phyloP scores from a whole-genome alignment of 2,329 filamentous ascomycete genomes.

The Fusarium falciforme region DNA sequence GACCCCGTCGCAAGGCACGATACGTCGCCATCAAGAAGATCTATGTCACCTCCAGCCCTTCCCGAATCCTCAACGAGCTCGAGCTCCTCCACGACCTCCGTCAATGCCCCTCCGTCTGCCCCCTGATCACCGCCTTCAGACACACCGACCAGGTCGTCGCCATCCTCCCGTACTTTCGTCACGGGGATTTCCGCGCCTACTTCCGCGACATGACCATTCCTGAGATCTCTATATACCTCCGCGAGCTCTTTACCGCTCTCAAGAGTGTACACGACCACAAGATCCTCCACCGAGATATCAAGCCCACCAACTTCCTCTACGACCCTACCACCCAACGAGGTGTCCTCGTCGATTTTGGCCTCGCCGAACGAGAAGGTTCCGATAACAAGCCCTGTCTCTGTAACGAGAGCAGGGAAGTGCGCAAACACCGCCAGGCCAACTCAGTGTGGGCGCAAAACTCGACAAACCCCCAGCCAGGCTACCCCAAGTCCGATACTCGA shows the following conservation, averaged over 20 bases:
- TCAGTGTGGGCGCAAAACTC: slow-evolving; percentile 68
- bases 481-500: slow-evolving; percentile 89
- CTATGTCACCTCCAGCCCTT: slow-evolving; percentile 95
- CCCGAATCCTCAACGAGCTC: slow-evolving; percentile 94
- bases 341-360: slow-evolving; percentile 98
- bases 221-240: slow-evolving; percentile 91
- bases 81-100: slow-evolving; percentile 91
- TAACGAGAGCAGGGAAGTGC: slow-evolving; percentile 70
- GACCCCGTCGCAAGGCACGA: slow-evolving; percentile 60
- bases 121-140: slow-evolving; percentile 96
- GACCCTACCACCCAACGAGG: slow-evolving; percentile 83
- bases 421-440: slow-evolving; percentile 68
- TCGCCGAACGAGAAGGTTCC: slow-evolving; percentile 85
- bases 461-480: slow-evolving; percentile 69
- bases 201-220: slow-evolving; percentile 88
- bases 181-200: slow-evolving; percentile 94
- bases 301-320: slow-evolving; percentile 97
- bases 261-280: slow-evolving; percentile 82
- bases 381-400: slow-evolving; percentile 88
- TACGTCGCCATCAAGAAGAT: slow-evolving; percentile 99
- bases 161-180: slow-evolving; percentile 93
- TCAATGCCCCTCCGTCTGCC: slow-evolving; percentile 86
- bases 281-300: slow-evolving; percentile 96
- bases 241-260: slow-evolving; percentile 87
- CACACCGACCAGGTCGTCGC: slow-evolving; percentile 95